Evolutionary conservation across 305 asterid species (phyloP).

Genomic region (Petunia hybrid): DNA sequence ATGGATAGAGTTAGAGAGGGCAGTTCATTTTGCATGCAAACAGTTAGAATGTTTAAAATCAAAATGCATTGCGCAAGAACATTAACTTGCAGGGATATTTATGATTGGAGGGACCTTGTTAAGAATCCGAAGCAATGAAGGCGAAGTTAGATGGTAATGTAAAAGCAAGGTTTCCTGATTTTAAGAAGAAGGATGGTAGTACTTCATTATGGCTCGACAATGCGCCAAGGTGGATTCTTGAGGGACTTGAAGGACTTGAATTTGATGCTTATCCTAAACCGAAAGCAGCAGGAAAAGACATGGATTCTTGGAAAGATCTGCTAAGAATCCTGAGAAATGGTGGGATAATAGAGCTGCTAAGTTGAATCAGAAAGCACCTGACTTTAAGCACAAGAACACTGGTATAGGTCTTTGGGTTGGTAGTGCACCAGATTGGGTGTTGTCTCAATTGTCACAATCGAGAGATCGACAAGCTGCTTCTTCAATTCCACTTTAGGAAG

Average conservation of each 20-base stretch:
- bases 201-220: conserved; percentile 63
- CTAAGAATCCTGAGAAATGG: conserved; percentile 68
- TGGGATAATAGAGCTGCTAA: conserved; percentile 66
- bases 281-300: conserved; percentile 32
- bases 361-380: conserved; percentile 54
- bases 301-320: conserved; percentile 57
- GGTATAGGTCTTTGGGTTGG: conserved; percentile 69
- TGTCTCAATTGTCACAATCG: conserved; percentile 59
- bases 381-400: conserved; percentile 75
- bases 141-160: conserved; percentile 66
- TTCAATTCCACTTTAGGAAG: neutral
- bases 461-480: conserved; percentile 34
- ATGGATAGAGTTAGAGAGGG: no score
- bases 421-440: conserved; percentile 59
- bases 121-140: conserved; percentile 63
- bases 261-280: conserved; percentile 46
- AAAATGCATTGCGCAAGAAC: no score
- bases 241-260: conserved; percentile 55
- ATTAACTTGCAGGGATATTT: no score
- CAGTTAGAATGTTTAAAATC: no score
- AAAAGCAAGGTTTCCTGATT: conserved; percentile 71
- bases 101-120: conserved; percentile 73
- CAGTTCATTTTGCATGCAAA: no score
- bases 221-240: conserved; percentile 68
- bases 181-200: conserved; percentile 65